phyloP scores from a whole-genome alignment of 129 eudicot species.

The Ambrosia trifida region DNA sequence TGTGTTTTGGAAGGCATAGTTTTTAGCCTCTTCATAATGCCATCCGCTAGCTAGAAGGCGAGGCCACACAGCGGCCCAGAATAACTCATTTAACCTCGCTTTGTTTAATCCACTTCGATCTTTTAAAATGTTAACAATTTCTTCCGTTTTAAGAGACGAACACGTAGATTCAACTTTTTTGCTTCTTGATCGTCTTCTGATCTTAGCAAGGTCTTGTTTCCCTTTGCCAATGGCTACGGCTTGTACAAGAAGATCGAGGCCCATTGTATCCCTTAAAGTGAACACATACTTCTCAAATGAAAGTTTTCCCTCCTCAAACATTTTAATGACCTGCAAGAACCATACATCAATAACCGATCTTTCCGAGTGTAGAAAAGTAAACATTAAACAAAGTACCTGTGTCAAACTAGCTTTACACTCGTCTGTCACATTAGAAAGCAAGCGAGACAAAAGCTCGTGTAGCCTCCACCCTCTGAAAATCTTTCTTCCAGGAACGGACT shows the following conservation, averaged over 20 bases:
- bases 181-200: constrained; percentile 4
- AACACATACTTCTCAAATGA: constrained; percentile 52
- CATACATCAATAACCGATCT: not conserved
- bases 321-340: constrained; percentile 42
- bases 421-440: constrained; percentile 42
- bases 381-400: constrained; percentile 32
- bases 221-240: constrained; percentile 58
- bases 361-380: not conserved
- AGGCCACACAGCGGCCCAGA: constrained; percentile 79
- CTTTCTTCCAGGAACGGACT: constrained; percentile 46
- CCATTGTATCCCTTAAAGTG: constrained; percentile 45
- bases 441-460: constrained; percentile 52
- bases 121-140: constrained; percentile 47
- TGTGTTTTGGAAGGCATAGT: constrained; percentile 27
- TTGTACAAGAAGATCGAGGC: constrained; percentile 46
- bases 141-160: constrained; percentile 40
- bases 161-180: constrained; percentile 22
- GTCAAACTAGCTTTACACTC: constrained; percentile 45
- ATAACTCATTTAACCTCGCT: constrained; percentile 51
- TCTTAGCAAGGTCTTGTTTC: constrained; percentile 45
- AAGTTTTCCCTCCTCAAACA: constrained; percentile 46
- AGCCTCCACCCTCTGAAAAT: constrained; percentile 58
- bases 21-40: constrained; percentile 58
- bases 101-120: constrained; percentile 51
- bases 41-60: constrained; percentile 68